Percentiles rank a stretch among this genome's conserved stretches.
Evolutionary conservation across 2,329 filamentous ascomycete genomes (phyloP).

Genomic region (Lachnellula occidentalis): DNA sequence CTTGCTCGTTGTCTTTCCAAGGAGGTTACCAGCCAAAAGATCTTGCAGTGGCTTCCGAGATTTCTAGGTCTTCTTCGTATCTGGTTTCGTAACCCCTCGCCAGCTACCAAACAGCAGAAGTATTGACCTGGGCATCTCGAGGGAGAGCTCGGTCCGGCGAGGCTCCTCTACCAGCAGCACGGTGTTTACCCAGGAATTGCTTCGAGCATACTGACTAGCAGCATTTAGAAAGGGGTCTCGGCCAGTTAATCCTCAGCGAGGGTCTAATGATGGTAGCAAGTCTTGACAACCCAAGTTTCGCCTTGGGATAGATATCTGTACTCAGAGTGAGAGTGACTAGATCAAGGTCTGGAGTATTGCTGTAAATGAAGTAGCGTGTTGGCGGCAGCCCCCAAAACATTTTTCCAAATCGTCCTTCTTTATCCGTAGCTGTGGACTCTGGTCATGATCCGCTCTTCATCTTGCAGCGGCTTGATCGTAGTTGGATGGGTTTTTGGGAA

Average conservation of each 20-base stretch:
- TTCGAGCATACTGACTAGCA: conserved; percentile 7
- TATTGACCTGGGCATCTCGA: background rate
- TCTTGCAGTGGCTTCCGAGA: conserved; percentile 5
- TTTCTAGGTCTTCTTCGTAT: conserved; percentile 7
- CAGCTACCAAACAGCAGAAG: conserved; percentile 7
- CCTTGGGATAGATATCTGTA: conserved; percentile 11
- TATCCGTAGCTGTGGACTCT: conserved; percentile 8
- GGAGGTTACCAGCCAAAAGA: conserved; percentile 5
- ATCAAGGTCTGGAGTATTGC: conserved; percentile 12
- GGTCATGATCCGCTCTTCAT: conserved; percentile 2
- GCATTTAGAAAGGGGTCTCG: conserved; percentile 12
- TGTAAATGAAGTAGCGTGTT: conserved; percentile 14
- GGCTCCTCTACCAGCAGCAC: background rate
- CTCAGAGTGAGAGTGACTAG: conserved; percentile 14
- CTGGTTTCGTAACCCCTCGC: conserved; percentile 10
- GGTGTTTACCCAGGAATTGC: conserved; percentile 8
- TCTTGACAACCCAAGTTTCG: conserved; percentile 9
- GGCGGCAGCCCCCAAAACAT: conserved; percentile 6
- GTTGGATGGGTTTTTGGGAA: conserved; percentile 10
- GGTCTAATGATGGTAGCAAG: conserved; percentile 12
- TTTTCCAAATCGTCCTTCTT: conserved; percentile 1
- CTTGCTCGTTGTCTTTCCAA: conserved; percentile 16
- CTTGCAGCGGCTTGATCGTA: conserved; percentile 4
- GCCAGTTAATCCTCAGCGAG: background rate
- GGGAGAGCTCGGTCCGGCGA: background rate